These are phyloP conservation scores for Wickerhamiella sorbophila DNA, from an alignment of 805 yeast species.

Conservation along the genomic window DNA sequence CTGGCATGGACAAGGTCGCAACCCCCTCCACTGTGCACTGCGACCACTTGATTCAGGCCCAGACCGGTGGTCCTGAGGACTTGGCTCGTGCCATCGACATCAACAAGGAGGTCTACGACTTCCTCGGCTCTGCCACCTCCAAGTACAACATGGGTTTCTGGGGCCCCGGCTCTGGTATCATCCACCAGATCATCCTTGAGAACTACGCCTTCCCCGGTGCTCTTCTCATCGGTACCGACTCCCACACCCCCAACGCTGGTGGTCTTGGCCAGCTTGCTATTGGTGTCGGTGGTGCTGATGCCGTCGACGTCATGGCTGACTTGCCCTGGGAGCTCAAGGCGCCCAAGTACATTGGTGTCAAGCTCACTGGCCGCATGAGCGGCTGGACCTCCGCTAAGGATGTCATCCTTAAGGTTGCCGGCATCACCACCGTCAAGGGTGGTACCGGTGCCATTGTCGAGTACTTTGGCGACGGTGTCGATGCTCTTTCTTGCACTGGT, in stretches of 20 bases:
- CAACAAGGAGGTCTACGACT: constrained; percentile 90
- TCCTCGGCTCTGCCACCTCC: constrained; percentile 77
- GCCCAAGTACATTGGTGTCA: constrained; percentile 89
- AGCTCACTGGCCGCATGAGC: constrained; percentile 76
- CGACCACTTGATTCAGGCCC: constrained; percentile 95
- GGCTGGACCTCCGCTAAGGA: constrained; percentile 99
- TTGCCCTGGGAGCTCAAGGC: constrained; percentile 97
- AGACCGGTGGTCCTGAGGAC: constrained; percentile 77
- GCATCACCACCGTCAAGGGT: constrained; percentile 90
- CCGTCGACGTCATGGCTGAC: constrained; percentile 91
- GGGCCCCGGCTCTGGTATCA: constrained; percentile 98
- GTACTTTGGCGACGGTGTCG: constrained; percentile 91
- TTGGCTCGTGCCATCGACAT: constrained; percentile 72
- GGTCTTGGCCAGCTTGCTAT: constrained; percentile 96
- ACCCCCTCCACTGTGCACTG: constrained; percentile 95
- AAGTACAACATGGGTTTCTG: constrained; percentile 96
- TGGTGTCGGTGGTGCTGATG: constrained; percentile 99
- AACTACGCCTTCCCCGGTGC: constrained; percentile 97
- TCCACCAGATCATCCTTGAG: constrained; percentile 92
- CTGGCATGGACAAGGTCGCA: constrained; percentile 80
- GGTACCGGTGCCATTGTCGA: constrained; percentile 96
- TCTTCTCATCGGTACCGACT: constrained; percentile 90
- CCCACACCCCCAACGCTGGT: constrained; percentile 97
- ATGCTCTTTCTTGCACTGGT: constrained; percentile 89
- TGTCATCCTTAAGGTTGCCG: constrained; percentile 84